Conservation (phyloP, 257 asterid genomes). For the Osmanthus fragrans region DNA sequence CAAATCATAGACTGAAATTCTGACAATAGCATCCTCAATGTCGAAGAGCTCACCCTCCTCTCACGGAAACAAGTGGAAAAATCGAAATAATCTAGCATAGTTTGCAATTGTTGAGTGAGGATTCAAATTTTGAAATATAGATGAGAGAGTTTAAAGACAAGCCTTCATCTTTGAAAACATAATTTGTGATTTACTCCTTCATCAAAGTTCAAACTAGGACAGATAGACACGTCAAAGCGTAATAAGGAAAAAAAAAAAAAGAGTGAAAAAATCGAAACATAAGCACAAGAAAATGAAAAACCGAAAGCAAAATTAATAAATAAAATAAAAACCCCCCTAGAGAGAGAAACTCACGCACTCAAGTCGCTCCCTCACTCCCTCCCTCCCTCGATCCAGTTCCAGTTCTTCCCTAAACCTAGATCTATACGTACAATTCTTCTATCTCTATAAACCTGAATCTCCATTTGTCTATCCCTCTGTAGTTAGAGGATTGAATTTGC, state of each 20-base stretch:
- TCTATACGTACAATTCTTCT: slow-evolving; percentile 8
- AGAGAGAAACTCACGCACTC: not conserved
- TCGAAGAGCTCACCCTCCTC: not conserved
- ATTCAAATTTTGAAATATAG: too few relatives aligned
- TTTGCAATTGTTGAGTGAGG: too few relatives aligned
- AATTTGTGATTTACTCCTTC: too few relatives aligned
- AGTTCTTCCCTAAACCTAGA: slow-evolving; percentile 10
- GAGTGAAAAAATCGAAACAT: slow-evolving; percentile 14
- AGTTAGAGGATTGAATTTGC: slow-evolving; percentile 10
- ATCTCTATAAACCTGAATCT: slow-evolving; percentile 7
- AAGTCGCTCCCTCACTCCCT: slow-evolving; percentile 12
- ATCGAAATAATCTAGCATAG: too few relatives aligned
- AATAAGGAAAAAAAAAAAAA: too few relatives aligned
- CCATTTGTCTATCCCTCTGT: not conserved
- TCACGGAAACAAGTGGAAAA: not conserved
- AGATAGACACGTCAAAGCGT: too few relatives aligned
- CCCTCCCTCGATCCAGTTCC: slow-evolving; percentile 9
- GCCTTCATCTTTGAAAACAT: too few relatives aligned
- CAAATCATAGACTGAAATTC: slow-evolving; percentile 1
- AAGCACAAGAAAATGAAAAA: not conserved
- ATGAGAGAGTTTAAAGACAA: too few relatives aligned
- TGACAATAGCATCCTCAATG: not conserved
- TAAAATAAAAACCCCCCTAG: not conserved
- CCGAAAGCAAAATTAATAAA: not conserved
- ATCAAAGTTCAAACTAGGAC: too few relatives aligned